A percentile compares a stretch with the other conserved stretches of the same genome.
Evolutionary conservation across 106 monocot genomes (phyloP).

Genomic region (Apostasia ramifera): DNA sequence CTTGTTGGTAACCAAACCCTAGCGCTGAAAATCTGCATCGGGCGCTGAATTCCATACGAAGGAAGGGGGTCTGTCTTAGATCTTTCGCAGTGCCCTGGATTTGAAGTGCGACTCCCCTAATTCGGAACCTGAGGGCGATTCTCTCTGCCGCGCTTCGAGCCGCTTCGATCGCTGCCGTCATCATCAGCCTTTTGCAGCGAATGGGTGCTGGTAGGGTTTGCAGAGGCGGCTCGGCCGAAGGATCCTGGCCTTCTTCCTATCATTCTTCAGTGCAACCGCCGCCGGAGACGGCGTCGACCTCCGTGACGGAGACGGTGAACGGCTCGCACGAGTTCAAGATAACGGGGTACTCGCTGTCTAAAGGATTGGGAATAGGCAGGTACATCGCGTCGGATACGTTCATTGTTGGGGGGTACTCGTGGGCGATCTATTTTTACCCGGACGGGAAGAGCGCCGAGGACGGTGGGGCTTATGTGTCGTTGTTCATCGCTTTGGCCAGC

Average conservation of each 20-base stretch:
- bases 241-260: neutral
- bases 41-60: too few relatives aligned
- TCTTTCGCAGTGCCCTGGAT: too few relatives aligned
- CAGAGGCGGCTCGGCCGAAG: neutral
- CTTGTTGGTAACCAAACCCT: too few relatives aligned
- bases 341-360: slow-evolving; percentile 9
- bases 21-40: too few relatives aligned
- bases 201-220: slow-evolving; percentile 9
- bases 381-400: slow-evolving; percentile 12
- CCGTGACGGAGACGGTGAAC: slow-evolving; percentile 13
- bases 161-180: neutral
- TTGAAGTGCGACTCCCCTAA: too few relatives aligned
- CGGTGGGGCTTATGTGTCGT: slow-evolving; percentile 7
- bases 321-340: slow-evolving; percentile 26
- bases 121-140: neutral
- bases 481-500: slow-evolving; percentile 18
- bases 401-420: slow-evolving; percentile 21
- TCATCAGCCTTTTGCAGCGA: neutral
- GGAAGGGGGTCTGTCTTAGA: too few relatives aligned
- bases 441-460: slow-evolving; percentile 18
- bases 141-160: neutral
- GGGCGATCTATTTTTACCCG: slow-evolving; percentile 24
- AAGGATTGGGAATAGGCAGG: slow-evolving; percentile 7
- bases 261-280: slow-evolving; percentile 2
- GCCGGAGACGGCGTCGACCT: slow-evolving; percentile 7